These are phyloP conservation scores for Epichloe coenophiala DNA, from an alignment of 2,329 filamentous ascomycete species.

Conservation along the genomic window DNA sequence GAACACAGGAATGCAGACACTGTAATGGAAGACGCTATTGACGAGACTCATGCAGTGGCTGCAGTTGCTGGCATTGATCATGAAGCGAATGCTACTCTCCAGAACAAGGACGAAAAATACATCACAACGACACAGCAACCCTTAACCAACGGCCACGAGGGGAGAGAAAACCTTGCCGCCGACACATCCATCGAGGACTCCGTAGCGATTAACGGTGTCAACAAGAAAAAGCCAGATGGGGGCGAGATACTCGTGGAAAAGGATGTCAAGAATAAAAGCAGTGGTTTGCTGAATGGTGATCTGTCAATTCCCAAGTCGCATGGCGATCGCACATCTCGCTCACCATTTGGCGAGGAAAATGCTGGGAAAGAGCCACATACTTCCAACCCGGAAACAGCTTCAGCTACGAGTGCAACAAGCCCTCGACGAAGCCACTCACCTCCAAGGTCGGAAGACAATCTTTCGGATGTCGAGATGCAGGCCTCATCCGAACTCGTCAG, in stretches of 20 bases:
- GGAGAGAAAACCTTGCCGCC: background rate
- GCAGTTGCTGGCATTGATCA: background rate
- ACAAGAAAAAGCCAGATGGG: background rate
- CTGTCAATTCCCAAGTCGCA: constrained; percentile 1
- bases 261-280: background rate
- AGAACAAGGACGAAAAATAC: constrained; percentile 15
- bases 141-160: background rate
- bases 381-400: constrained; percentile 27
- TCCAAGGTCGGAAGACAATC: constrained; percentile 35
- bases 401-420: constrained; percentile 28
- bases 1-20: constrained; percentile 14
- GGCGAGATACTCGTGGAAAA: too few relatives aligned
- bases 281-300: background rate
- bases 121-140: background rate
- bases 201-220: background rate
- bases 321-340: background rate
- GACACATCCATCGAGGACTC: background rate
- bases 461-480: constrained; percentile 32
- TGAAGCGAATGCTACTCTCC: constrained; percentile 8
- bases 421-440: constrained; percentile 34
- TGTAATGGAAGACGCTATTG: constrained; percentile 3
- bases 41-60: background rate
- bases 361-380: constrained; percentile 15
- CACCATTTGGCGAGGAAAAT: background rate
- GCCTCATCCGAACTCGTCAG: constrained; percentile 24